Conservation (phyloP, 331 rosid genomes). For the Acacia pycnantha region DNA sequence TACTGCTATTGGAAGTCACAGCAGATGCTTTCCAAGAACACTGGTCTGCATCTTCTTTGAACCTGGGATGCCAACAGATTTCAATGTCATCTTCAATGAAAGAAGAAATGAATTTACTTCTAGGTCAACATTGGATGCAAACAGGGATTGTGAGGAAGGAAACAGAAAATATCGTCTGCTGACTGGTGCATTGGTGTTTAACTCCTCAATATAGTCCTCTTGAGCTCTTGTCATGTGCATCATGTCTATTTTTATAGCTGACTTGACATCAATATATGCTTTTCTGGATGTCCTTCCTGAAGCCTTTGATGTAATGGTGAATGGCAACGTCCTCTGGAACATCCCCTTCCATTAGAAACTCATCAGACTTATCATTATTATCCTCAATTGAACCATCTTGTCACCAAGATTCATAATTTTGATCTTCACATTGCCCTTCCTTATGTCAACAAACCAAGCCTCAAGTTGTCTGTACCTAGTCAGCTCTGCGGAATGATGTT, state of each 20-base stretch:
- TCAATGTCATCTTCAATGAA: not conserved
- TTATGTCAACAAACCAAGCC: not conserved
- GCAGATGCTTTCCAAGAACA: not conserved
- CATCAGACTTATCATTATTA: not conserved
- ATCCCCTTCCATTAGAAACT: not conserved
- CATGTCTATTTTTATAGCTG: not conserved
- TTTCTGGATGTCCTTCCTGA: not conserved
- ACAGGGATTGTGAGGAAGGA: not conserved
- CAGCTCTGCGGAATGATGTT: too few relatives aligned
- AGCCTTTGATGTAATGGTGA: not conserved
- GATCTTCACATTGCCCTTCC: not conserved
- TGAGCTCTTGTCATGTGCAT: not conserved
- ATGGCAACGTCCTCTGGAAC: not conserved
- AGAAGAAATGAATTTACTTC: not conserved
- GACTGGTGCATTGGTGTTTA: not conserved
- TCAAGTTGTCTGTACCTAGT: too few relatives aligned
- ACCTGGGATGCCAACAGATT: not conserved
- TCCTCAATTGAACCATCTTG: not conserved
- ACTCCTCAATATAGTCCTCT: not conserved
- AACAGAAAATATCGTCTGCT: not conserved
- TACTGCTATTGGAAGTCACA: not conserved
- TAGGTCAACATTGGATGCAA: not conserved
- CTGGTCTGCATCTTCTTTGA: not conserved
- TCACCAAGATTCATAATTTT: not conserved
- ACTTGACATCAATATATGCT: not conserved